phyloP scores from a whole-genome alignment of 2,329 filamentous ascomycete genomes.

The Colletotrichum sansevieriae region DNA sequence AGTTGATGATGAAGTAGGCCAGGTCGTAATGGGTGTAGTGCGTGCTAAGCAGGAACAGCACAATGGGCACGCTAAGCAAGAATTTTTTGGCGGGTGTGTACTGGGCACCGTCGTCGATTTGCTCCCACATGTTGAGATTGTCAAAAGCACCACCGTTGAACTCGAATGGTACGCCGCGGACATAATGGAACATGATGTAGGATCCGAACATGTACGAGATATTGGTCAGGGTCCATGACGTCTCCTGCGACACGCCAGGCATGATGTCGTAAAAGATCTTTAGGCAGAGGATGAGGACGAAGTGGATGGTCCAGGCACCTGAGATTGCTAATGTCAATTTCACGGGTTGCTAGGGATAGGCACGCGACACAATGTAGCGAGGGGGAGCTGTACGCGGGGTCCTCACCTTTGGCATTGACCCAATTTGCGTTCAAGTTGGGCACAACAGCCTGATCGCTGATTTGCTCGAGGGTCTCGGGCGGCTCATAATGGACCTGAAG shows the following conservation, averaged over 20 bases:
- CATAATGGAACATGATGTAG: constrained; percentile 99
- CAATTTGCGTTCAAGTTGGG: constrained; percentile 98
- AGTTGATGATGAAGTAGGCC: constrained; percentile 97
- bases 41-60: constrained; percentile 95
- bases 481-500: constrained; percentile 94
- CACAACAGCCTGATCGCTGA: constrained; percentile 93
- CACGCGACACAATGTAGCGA: constrained; percentile 13
- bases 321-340: constrained; percentile 35
- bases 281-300: constrained; percentile 89
- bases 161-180: constrained; percentile 97
- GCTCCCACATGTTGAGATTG: constrained; percentile 99
- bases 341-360: not conserved
- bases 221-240: constrained; percentile 98
- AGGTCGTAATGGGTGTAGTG: constrained; percentile 99
- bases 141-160: constrained; percentile 99
- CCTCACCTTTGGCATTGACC: constrained; percentile 97
- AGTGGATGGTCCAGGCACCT: constrained; percentile 99
- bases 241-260: constrained; percentile 95
- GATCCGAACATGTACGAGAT: constrained; percentile 99
- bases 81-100: constrained; percentile 99
- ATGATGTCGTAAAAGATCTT: constrained; percentile 99
- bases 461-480: constrained; percentile 95
- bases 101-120: constrained; percentile 98
- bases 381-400: constrained; percentile 14
- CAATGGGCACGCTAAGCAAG: constrained; percentile 91